Base-by-base conservation (phyloP, 108 stramenopile species). In the Nitzschia inconspicua region DNA sequence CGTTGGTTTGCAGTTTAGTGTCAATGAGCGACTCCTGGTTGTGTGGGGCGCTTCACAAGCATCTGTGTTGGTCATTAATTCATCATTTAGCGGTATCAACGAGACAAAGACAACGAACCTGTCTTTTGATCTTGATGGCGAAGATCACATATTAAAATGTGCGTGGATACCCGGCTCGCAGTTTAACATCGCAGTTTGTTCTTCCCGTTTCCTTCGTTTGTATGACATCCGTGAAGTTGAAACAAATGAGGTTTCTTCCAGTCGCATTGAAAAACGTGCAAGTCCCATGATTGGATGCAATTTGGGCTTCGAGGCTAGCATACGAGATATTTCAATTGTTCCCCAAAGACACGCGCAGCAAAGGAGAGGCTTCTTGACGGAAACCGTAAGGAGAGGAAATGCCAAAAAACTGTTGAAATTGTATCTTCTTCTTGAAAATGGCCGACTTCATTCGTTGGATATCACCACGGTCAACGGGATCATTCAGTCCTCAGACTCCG, bases 121-220 rank as follows among this genome's bases (percentile, higher is more conserved):
- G 3, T 49, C 46, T 14, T 63, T 86, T 42, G 67, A 83, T 30
- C 22, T 78, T 19, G 84, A 76, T 42, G 64, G 74, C 4, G 35
- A 74, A 10, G 83, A 86, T 37, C 72, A 72, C 39, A 24, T 91
- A 20, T 37, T 87, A 0, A 77, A 76, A 44, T 77, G 78, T 30
- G 72, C 79, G 37, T 91, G 85, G 84, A 26, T 87, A 7, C 77
- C 89, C 16, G 70, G 61, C 16, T 87, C 83, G 42, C 76, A 87
- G 51, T 56, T 72, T 10, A 62, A 66, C 26, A 35, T 90, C 18
- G 75, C 72, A 2, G 77, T 81, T 42, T 62, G 79, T 1, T 84
- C 79, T 57, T 76, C 81, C 3, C 72, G 70, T 11, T 77, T 74
- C 16, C 65, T 91, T 4, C 80, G 80, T 37, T 52, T 85, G 16